These are phyloP conservation scores for Dunaliella primolecta DNA, from an alignment of 139 green algal species.

Conservation along the genomic window DNA sequence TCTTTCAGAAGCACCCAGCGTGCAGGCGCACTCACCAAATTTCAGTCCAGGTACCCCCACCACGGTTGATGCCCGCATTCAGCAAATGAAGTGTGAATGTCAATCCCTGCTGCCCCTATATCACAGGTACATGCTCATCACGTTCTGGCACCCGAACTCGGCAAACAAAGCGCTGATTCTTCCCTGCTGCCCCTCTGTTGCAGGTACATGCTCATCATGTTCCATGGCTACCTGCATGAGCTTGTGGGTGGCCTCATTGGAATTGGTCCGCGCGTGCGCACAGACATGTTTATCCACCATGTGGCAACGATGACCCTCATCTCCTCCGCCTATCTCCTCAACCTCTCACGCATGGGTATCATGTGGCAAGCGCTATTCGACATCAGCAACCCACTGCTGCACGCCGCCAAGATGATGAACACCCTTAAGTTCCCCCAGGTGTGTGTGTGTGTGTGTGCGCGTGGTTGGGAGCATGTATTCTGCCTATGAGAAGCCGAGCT, in stretches of 20 bases:
- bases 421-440: conserved; percentile 10
- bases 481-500: too few relatives aligned
- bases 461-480: too few relatives aligned
- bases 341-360: conserved; percentile 22
- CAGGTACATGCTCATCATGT: conserved; percentile 25
- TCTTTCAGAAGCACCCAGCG: too few relatives aligned
- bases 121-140: conserved; percentile 22
- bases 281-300: conserved; percentile 56
- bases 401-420: conserved; percentile 49
- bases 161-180: too few relatives aligned
- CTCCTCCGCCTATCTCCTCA: conserved; percentile 19
- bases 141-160: too few relatives aligned
- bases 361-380: conserved; percentile 37
- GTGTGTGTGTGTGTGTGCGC: too few relatives aligned
- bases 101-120: too few relatives aligned
- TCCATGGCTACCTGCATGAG: conserved; percentile 51
- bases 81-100: too few relatives aligned
- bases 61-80: too few relatives aligned
- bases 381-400: conserved; percentile 50
- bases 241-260: conserved; percentile 40
- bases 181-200: too few relatives aligned
- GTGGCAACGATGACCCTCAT: conserved; percentile 48
- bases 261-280: conserved; percentile 33
- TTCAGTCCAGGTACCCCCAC: too few relatives aligned
- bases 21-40: too few relatives aligned